A percentile compares a stretch with the other conserved stretches of the same genome.
Conservation (phyloP, 2,329 filamentous ascomycete genomes). For the Neoascochyta sp. region DNA sequence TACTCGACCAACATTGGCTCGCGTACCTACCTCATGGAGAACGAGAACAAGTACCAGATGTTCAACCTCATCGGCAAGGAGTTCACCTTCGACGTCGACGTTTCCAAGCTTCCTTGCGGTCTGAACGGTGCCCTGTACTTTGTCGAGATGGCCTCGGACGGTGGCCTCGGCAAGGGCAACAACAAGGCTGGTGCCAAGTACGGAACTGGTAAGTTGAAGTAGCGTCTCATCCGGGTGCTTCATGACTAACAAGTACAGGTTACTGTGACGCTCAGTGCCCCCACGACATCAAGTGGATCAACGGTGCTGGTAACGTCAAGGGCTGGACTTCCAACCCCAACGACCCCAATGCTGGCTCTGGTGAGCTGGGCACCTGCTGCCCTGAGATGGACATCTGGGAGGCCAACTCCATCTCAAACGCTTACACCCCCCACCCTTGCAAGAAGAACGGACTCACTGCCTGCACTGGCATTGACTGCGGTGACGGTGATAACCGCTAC, state of each 20-base stretch:
- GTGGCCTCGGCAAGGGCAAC: constrained; percentile 42
- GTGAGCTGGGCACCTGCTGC: constrained; percentile 60
- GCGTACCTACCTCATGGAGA: constrained; percentile 43
- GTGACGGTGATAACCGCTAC: constrained; percentile 52
- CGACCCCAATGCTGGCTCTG: constrained; percentile 54
- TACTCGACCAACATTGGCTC: constrained; percentile 44
- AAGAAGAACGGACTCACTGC: constrained; percentile 47
- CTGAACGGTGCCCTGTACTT: constrained; percentile 59
- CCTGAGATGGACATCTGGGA: constrained; percentile 69
- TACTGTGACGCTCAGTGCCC: constrained; percentile 42
- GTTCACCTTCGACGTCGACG: constrained; percentile 43
- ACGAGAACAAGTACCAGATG: constrained; percentile 41
- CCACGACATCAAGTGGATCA: constrained; percentile 52
- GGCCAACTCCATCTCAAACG: constrained; percentile 62
- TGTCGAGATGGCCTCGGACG: constrained; percentile 57
- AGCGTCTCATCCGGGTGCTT: not conserved
- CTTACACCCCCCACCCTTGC: constrained; percentile 65
- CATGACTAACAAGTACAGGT: constrained; percentile 20
- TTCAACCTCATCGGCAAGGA: constrained; percentile 43
- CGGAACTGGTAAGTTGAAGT: constrained; percentile 56
- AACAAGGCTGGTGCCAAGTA: constrained; percentile 55
- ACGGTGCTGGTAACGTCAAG: constrained; percentile 54
- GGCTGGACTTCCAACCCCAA: constrained; percentile 51
- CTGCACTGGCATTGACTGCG: constrained; percentile 49
- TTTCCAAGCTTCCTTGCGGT: constrained; percentile 64